Base-by-base conservation (phyloP, 106 monocot genomes). In the Phalaenopsis aphrodite region DNA sequence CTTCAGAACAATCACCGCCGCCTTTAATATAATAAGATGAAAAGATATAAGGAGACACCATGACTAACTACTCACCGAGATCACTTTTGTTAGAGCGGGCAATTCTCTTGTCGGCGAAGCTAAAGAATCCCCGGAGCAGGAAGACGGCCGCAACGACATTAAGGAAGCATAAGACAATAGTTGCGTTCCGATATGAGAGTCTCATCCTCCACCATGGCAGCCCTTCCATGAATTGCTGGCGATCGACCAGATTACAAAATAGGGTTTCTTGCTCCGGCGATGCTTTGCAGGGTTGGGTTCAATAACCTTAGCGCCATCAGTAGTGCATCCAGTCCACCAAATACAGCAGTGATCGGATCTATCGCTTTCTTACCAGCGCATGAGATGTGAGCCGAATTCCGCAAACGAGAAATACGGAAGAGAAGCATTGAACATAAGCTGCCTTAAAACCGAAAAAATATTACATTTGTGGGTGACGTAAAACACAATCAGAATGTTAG, bases 151-250 rank as follows among this genome's bases (percentile, higher is more conserved):
- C 86, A 82, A 90, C 46, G 86, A 90, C 79, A 79, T 95, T 95
- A 56, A 92, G 49, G 84, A 85, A 84, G 85, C 92, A 92, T 15
- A 90, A 68, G 30, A 87, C 69, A 42, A 90, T 79, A 72, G 95
- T 95, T 56, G 95, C 95, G 79, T 87, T 92, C 84, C 81, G 85
- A 86, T 86, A 95, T 5, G 92, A 90, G 42, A 94, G 69, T 77
- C 58, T 89, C 85, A 56, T 78, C 81, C 76, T 82, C 88, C 83
- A 87, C 68, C 42, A 67, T 41, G 78, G 79, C 36, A 43, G 49
- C 48, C 4, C 73, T 12, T 84, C 83, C 78, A 81, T 87, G 14
- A 18, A 49, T 49, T 1, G 14, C 48, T 2, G 74, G 49, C 30
- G 24, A 52, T 47, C 42, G 23, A 75, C 52, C 76, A 10, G 76